Percentiles rank a stretch among this genome's conserved stretches.
Evolutionary conservation across 2,329 filamentous ascomycete genomes (phyloP).

Genomic region (Graphium sp.): DNA sequence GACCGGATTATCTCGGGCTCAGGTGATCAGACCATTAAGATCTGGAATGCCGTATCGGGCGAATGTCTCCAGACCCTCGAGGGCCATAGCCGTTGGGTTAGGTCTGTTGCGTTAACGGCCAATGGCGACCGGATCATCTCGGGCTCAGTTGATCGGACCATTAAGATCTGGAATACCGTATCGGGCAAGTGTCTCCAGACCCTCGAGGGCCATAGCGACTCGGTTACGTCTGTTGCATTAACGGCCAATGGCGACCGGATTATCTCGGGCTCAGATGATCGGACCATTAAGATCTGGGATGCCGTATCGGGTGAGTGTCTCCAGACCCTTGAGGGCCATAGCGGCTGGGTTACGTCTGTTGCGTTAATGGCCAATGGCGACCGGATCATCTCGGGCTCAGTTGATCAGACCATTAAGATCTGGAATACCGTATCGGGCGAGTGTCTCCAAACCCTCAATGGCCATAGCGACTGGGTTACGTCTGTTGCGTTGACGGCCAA

Average conservation of each 20-base stretch:
- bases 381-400: slow-evolving; percentile 2
- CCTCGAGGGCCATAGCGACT: slow-evolving; percentile 6
- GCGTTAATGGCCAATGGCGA: slow-evolving; percentile 3
- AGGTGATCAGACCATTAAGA: slow-evolving; percentile 5
- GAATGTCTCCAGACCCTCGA: neutral
- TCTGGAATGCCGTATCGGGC: slow-evolving; percentile 4
- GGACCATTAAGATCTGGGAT: slow-evolving; percentile 6
- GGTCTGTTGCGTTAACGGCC: slow-evolving; percentile 6
- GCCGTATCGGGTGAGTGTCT: slow-evolving; percentile 2
- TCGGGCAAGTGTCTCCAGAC: slow-evolving; percentile 5
- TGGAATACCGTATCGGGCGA: slow-evolving; percentile 4
- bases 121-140: slow-evolving; percentile 5
- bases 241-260: slow-evolving; percentile 2
- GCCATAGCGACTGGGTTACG: slow-evolving; percentile 1
- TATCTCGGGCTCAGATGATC: slow-evolving; percentile 4
- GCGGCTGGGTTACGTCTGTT: slow-evolving; percentile 2
- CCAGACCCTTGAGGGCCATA: slow-evolving; percentile 6
- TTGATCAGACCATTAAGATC: slow-evolving; percentile 5
- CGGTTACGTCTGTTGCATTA: slow-evolving; percentile 5
- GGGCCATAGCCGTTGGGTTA: neutral
- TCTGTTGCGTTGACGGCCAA: slow-evolving; percentile 5
- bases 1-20: slow-evolving; percentile 2
- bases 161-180: slow-evolving; percentile 6
- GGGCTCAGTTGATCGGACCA: slow-evolving; percentile 3
- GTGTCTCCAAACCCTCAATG: slow-evolving; percentile 5